phyloP scores from a whole-genome alignment of 2,329 filamentous ascomycete species.

The Neonectria punicea region DNA sequence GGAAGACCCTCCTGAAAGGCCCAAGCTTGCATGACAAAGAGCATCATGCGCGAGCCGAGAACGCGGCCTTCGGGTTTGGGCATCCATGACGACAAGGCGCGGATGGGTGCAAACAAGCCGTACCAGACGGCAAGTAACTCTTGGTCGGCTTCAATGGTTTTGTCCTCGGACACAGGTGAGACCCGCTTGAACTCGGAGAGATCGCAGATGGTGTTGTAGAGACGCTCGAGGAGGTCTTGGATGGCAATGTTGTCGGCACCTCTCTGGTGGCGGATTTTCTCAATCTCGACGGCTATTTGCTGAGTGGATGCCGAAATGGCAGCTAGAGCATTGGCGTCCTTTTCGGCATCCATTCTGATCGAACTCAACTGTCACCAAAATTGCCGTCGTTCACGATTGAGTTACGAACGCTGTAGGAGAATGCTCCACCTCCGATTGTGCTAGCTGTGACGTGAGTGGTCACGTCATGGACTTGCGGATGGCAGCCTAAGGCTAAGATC shows the following conservation, averaged over 20 bases:
- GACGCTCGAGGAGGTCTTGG: neutral
- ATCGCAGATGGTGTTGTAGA: neutral
- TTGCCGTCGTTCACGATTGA: neutral
- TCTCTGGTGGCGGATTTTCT: no score
- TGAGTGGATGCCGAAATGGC: neutral
- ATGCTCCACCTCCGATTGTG: neutral
- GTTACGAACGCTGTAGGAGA: neutral
- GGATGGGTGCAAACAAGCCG: neutral
- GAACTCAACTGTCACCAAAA: neutral
- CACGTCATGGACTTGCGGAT: neutral
- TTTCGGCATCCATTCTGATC: neutral
- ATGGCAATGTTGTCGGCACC: neutral
- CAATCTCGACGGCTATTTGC: neutral
- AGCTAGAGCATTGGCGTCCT: neutral
- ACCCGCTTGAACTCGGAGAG: neutral
- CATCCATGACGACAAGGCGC: neutral
- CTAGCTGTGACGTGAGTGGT: neutral
- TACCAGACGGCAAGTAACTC: neutral
- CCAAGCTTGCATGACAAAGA: neutral
- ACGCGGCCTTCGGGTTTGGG: neutral
- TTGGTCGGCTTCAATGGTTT: neutral
- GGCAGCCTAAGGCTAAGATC: neutral
- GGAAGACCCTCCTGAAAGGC: neutral
- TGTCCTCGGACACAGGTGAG: neutral
- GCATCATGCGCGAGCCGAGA: neutral